These are phyloP conservation scores for Testicularia cyperi DNA, from an alignment of 1,284 basidiomycete genomes.

Conservation along the genomic window DNA sequence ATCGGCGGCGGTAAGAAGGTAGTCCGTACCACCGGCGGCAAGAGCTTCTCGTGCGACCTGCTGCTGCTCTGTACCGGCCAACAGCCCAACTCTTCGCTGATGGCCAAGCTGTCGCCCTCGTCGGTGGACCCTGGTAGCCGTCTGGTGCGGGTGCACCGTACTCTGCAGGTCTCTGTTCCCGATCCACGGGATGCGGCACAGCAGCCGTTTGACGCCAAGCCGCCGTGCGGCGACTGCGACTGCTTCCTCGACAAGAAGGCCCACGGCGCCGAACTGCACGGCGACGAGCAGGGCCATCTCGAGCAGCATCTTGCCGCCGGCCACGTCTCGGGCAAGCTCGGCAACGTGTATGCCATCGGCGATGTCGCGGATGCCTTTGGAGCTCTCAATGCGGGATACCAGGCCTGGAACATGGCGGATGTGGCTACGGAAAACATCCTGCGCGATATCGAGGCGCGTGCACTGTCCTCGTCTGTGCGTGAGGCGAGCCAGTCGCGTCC, in stretches of 20 bases:
- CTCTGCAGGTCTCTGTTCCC: conserved; percentile 52
- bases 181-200: conserved; percentile 44
- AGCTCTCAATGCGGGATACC: conserved; percentile 58
- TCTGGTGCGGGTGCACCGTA: conserved; percentile 47
- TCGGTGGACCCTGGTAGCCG: conserved; percentile 52
- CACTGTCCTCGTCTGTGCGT: no score
- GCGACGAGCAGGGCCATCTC: conserved; percentile 17
- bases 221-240: conserved; percentile 58
- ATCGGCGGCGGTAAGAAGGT: conserved; percentile 41
- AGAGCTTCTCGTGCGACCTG: conserved; percentile 52
- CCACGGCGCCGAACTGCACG: conserved; percentile 12
- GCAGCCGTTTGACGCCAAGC: conserved; percentile 43
- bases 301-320: conserved; percentile 3
- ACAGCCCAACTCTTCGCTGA: conserved; percentile 54
- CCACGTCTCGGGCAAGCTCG: conserved; percentile 17
- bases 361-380: conserved; percentile 59
- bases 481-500: no score
- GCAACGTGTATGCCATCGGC: conserved; percentile 57
- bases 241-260: conserved; percentile 59
- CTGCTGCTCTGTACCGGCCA: conserved; percentile 58
- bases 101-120: conserved; percentile 48
- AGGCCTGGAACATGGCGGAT: conserved; percentile 59
- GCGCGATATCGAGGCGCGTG: conserved; percentile 29
- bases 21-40: conserved; percentile 54
- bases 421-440: conserved; percentile 56